A percentile compares a stretch with the other conserved stretches of the same genome.
These are phyloP conservation scores for Podospora australis DNA, from an alignment of 495 filamentous ascomycete species.

Conservation along the genomic window DNA sequence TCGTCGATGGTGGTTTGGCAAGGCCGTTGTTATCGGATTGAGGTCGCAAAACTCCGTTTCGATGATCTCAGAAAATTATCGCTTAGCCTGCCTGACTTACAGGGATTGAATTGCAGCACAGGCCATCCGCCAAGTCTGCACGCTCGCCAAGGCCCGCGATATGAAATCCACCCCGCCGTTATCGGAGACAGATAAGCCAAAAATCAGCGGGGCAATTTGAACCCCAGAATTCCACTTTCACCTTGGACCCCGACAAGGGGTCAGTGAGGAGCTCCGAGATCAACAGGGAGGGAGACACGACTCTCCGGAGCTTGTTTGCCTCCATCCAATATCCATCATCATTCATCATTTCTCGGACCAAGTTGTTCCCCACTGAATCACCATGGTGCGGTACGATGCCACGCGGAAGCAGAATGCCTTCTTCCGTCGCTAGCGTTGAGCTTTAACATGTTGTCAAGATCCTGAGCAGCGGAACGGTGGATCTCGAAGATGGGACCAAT, in stretches of 20 bases:
- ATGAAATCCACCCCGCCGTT: slow-evolving; percentile 2
- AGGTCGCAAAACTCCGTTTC: slow-evolving; percentile 2
- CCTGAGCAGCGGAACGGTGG: neutral
- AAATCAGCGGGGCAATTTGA: too few species aligned
- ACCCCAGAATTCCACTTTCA: too few species aligned
- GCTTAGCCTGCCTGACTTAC: too few species aligned
- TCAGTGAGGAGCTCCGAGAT: too few species aligned
- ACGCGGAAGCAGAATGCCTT: neutral
- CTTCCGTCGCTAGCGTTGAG: neutral
- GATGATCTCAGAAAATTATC: slow-evolving; percentile 17
- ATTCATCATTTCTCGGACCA: too few species aligned
- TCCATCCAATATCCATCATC: too few species aligned
- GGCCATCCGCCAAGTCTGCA: neutral
- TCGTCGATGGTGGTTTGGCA: slow-evolving; percentile 2
- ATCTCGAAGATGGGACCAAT: too few species aligned
- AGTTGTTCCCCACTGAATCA: too few species aligned
- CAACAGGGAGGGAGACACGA: too few species aligned
- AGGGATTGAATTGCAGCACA: slow-evolving; percentile 10
- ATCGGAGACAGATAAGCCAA: neutral
- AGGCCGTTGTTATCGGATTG: slow-evolving; percentile 5
- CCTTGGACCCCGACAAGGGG: too few species aligned
- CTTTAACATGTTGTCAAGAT: neutral
- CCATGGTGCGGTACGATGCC: neutral
- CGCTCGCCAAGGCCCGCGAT: neutral
- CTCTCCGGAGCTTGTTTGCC: too few species aligned